Base-by-base conservation (phyloP, 805 yeast genomes). In the Metahyphopichia silvanorum region DNA sequence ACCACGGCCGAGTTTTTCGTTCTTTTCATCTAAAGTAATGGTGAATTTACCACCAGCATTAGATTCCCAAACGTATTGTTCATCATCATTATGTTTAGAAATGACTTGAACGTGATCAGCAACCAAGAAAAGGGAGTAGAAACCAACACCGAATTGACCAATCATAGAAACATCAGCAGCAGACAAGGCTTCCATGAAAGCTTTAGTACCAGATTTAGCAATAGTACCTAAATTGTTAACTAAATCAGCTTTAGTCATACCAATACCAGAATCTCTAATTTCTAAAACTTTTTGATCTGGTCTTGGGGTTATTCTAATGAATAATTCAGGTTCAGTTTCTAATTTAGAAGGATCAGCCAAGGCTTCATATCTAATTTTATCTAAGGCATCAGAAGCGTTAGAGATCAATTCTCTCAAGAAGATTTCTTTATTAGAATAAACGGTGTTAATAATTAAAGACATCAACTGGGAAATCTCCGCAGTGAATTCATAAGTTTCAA, bases 121-220 rank as follows among this genome's bases (percentile, higher is more conserved):
- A 63, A 93, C 98, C 75, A 93, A 79, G 86, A 93, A 93, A 51
- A 91, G 77, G 35, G 99, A 93, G 83, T 93, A 93, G 91, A 93
- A 93, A 82, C 99, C 99, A 55, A 93, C 98, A 88, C 99, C 99
- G 76, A 93, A 93, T 76, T 93, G 98, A 79, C 99, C 99, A 74
- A 93, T 93, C 98, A 93, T 93, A 46, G 98, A 89, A 44, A 93
- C 97, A 68, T 93, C 99, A 42, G 99, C 98, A 47, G 97, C 98
- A 48, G 95, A 83, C 49, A 94, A 77, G 49, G 98, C 98, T 75
- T 93, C 98, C 98, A 93, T 93, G 70, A 93, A 93, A 53, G 95
- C 87, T 76, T 93, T 93, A 55, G 99, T 93, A 74, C 99, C 99
- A 49, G 99, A 93, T 75, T 93, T 93, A 62, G 99, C 99, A 63